Evolutionary conservation across 768 basidiomycete species (phyloP), one percentile per base, ranked within the genome.

Genomic region (Mycena belliarum): DNA sequence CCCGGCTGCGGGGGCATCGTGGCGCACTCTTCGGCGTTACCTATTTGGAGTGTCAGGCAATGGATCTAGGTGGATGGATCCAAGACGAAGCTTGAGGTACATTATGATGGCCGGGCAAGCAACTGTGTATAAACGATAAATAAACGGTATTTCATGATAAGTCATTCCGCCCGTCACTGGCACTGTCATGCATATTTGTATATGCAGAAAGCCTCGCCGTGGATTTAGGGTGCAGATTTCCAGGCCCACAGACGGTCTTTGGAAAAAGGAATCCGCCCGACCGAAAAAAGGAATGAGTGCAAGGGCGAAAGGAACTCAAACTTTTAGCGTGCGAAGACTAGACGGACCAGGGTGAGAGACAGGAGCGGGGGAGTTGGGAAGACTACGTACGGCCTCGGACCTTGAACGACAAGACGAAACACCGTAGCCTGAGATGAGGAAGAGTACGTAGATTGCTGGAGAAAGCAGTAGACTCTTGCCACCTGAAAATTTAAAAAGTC

Each of bases 81-180:
- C 33, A 53, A 51, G 29, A 15, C 18, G 43, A 49, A 57, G 45
- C 45, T 42, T 52, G 38, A 14, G 52, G 14, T 45, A 52, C 57
- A 33, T 32, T 21, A 11, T 58, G 57, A 52, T 58, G 46, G 47
- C 51, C 57, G 57, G 48, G 8, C 35, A 40, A 21, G 35, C n/a
- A 50, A n/a, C 37, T n/a, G 29, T 44, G 25, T 46, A 45, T 9
- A 40, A 48, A 24, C 38, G 54, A 4, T n/a, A 29, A 45, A 44
- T 37, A 25, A 45, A 44, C 24, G 20, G 28, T 41, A 41, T 38
- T 29, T 4, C 28, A 41, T 50, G 4, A 28, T 41, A 32, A 25
- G 4, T 51, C 16, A 42, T 42, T 33, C 18, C 16, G 14, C 21
- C 26, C 11, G 43, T 15, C 33, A 35, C 38, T 24, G 12, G 40